Evolutionary conservation across 2,329 filamentous ascomycete genomes (phyloP), one percentile per base, ranked within the genome.

Genomic region (Basipetospora sp.): DNA sequence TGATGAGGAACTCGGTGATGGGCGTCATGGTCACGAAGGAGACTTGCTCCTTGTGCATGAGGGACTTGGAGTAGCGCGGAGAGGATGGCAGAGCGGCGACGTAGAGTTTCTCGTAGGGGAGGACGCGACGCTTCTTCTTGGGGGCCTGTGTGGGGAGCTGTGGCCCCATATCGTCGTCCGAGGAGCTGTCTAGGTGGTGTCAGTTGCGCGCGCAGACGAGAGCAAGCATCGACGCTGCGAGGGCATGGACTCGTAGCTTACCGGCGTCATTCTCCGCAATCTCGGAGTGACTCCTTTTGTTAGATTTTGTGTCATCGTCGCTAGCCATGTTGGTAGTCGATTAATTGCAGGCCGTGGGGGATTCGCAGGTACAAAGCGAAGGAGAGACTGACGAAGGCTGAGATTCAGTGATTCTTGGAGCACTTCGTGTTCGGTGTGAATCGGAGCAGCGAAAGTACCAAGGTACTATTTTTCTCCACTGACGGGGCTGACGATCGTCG

Each of bases 11-110:
- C 48, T 96, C 90, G 42, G 88, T 94, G 42, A 80, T 65, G 1
- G 87, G 87, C 1, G 92, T 94, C 55, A 94, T 77, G 10, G 79
- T 92, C 44, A 84, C 74, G 51, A 87, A 96, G 41, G 80, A 74
- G 35, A 98, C 62, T 60, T 94, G 86, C 48, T 98, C 90, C 62
- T 88, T 87, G 69, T 98, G 90, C 92, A 98, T 98, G 51, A 98
- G 67, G 32, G 90, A 96, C 53, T 87, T 93, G 41, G 82, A 93
- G 61, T 98, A 98, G 32, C 84, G 80, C 27, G 69, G 52, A 15
- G 84, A 82, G 36, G 73, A 74, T 4, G 90, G 90, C 27, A 98
- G 71, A 28, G 90, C 88, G 41, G 84, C 83, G 45, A 96, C 66
- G 59, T 94, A 96, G 50, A 96, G 77, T 57, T 90, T 94, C 61